Percentiles rank a stretch among this genome's conserved stretches.
phyloP scores from a whole-genome alignment of 208 protist species.

The Crithidia brevicula region DNA sequence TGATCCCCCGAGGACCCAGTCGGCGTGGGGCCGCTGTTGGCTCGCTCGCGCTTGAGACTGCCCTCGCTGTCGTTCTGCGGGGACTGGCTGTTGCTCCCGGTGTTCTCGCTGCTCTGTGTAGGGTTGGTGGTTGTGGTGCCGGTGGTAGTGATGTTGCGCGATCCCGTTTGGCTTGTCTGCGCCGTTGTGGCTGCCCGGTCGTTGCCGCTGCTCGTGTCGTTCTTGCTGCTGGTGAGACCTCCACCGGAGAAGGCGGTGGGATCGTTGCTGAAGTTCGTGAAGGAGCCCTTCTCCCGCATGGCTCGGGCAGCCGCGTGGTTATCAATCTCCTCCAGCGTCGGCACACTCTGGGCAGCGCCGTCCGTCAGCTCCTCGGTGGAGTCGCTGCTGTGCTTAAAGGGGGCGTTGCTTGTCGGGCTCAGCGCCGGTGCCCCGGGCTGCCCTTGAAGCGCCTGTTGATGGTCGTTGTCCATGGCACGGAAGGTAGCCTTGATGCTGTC shows the following conservation, averaged over 20 bases:
- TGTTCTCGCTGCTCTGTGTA: slow-evolving; percentile 5
- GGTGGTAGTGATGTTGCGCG: slow-evolving; percentile 8
- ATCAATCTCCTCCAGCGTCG: neutral
- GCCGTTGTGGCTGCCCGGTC: neutral
- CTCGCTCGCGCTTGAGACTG: neutral
- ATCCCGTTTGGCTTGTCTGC: slow-evolving; percentile 6
- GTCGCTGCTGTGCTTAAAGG: neutral
- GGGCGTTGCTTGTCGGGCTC: neutral
- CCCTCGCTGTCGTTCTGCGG: slow-evolving; percentile 7
- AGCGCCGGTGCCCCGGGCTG: slow-evolving; percentile 1
- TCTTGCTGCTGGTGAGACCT: slow-evolving; percentile 28
- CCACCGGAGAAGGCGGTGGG: slow-evolving; percentile 6
- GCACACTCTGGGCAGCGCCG: neutral
- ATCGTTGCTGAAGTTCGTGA: neutral
- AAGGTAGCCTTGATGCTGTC: slow-evolving; percentile 17
- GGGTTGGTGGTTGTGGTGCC: slow-evolving; percentile 5
- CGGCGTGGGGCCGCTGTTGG: neutral
- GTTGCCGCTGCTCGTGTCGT: slow-evolving; percentile 8
- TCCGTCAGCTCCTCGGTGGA: slow-evolving; percentile 1
- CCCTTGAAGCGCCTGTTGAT: slow-evolving; percentile 14
- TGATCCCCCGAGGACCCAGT: slow-evolving; percentile 10
- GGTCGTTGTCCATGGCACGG: slow-evolving; percentile 7
- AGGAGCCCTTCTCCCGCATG: neutral
- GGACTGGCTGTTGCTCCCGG: slow-evolving; percentile 2
- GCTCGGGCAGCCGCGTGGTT: neutral